phyloP scores from a whole-genome alignment of 2,329 filamentous ascomycete species.

The Colletotrichum salicis region DNA sequence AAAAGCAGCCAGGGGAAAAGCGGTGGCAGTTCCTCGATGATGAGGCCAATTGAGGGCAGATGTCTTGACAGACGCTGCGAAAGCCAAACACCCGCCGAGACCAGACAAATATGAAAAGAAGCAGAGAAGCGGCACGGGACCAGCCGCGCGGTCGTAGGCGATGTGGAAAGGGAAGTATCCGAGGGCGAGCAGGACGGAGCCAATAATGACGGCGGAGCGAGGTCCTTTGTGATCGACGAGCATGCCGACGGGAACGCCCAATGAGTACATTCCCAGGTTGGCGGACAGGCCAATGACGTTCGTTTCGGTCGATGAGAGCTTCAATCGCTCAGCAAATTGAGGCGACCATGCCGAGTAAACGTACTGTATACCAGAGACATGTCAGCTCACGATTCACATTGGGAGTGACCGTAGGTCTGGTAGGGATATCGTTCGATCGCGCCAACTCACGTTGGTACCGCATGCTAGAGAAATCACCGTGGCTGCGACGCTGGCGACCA shows the following conservation, averaged over 20 bases:
- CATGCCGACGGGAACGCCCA: slow-evolving; percentile 89
- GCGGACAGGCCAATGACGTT: slow-evolving; percentile 89
- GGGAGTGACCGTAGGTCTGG: not conserved
- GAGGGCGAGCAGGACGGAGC: slow-evolving; percentile 75
- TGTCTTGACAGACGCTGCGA: slow-evolving; percentile 85
- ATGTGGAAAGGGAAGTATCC: slow-evolving; percentile 89
- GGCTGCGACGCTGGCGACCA: slow-evolving; percentile 86
- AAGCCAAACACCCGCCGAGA: slow-evolving; percentile 90
- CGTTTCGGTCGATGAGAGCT: slow-evolving; percentile 89
- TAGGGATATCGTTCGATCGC: not conserved
- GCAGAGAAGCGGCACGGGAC: slow-evolving; percentile 72
- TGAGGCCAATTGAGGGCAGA: slow-evolving; percentile 92
- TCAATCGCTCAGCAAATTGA: slow-evolving; percentile 88
- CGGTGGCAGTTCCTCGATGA: slow-evolving; percentile 91
- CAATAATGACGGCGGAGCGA: slow-evolving; percentile 79
- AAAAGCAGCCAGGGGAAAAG: slow-evolving; percentile 91
- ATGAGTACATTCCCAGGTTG: slow-evolving; percentile 94
- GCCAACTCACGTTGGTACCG: slow-evolving; percentile 82
- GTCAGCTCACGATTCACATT: slow-evolving; percentile 1
- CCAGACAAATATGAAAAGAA: slow-evolving; percentile 89
- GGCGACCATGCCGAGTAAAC: slow-evolving; percentile 98
- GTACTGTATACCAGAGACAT: slow-evolving; percentile 70
- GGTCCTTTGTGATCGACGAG: slow-evolving; percentile 87
- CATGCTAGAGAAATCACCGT: slow-evolving; percentile 88
- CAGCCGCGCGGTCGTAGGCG: slow-evolving; percentile 78